Conservation (phyloP, 1,139 yeast species). For the Zygotorulaspora mrakii region DNA sequence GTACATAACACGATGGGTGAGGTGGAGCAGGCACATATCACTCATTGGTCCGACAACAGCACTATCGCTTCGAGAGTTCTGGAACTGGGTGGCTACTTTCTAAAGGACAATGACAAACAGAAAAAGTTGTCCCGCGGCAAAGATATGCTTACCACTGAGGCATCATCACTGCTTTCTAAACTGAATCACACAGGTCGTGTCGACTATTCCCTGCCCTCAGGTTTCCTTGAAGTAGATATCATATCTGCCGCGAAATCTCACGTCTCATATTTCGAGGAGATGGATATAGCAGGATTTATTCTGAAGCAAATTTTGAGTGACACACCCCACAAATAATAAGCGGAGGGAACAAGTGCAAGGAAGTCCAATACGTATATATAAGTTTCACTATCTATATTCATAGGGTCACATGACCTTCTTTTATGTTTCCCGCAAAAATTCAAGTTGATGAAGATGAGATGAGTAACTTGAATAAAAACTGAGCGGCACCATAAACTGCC, state of each 20-base stretch:
- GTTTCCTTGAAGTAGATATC: conserved; percentile 73
- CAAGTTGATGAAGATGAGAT: not conserved
- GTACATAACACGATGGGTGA: conserved; percentile 52
- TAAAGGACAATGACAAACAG: conserved; percentile 18
- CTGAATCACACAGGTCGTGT: conserved; percentile 71
- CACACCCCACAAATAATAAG: not conserved
- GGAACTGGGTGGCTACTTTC: conserved; percentile 28
- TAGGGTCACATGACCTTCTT: not conserved
- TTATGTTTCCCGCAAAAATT: not conserved
- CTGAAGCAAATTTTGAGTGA: conserved; percentile 47
- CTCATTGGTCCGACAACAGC: conserved; percentile 28
- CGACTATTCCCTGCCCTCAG: conserved; percentile 77
- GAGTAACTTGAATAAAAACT: not conserved
- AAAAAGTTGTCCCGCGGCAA: conserved; percentile 28
- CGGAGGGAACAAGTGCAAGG: not conserved
- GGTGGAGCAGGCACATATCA: conserved; percentile 48
- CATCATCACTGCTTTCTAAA: conserved; percentile 36
- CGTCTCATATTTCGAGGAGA: conserved; percentile 81
- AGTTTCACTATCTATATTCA: not conserved
- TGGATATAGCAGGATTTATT: conserved; percentile 77
- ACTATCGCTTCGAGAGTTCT: conserved; percentile 30
- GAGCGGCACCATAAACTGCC: not conserved
- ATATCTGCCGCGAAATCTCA: conserved; percentile 84
- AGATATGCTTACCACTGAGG: conserved; percentile 33
- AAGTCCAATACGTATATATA: conserved; percentile 1